Percentiles rank a stretch among this genome's conserved stretches.
These are phyloP conservation scores for Yamadazyma sp. DNA, from an alignment of 805 yeast species.

Conservation along the genomic window DNA sequence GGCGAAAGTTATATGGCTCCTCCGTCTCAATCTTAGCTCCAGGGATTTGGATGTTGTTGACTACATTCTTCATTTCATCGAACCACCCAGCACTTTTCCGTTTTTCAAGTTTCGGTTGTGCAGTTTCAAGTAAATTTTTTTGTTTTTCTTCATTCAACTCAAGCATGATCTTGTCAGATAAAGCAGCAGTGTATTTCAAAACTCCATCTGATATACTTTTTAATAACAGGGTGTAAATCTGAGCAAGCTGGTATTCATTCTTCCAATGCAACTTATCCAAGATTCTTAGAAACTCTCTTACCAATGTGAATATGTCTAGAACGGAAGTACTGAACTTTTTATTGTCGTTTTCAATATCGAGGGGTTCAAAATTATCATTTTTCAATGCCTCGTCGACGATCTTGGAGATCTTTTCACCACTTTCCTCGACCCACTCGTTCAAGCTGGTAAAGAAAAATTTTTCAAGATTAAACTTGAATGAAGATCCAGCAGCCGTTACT, in stretches of 20 bases:
- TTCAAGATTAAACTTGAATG: slow-evolving; percentile 58
- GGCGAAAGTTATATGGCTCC: slow-evolving; percentile 58
- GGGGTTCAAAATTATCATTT: slow-evolving; percentile 56
- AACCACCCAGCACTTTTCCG: slow-evolving; percentile 41
- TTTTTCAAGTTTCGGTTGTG: slow-evolving; percentile 19
- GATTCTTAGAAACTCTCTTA: slow-evolving; percentile 57
- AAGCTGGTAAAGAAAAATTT: slow-evolving; percentile 45
- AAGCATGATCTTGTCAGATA: slow-evolving; percentile 35
- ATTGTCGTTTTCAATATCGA: slow-evolving; percentile 42
- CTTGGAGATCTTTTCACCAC: slow-evolving; percentile 44
- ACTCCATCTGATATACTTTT: slow-evolving; percentile 64
- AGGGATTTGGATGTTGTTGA: slow-evolving; percentile 36
- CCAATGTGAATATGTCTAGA: slow-evolving; percentile 62
- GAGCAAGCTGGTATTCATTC: slow-evolving; percentile 60
- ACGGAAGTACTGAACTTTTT: slow-evolving; percentile 60
- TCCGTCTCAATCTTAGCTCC: slow-evolving; percentile 30
- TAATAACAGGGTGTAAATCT: slow-evolving; percentile 57
- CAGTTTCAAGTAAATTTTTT: slow-evolving; percentile 15
- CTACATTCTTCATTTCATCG: slow-evolving; percentile 53
- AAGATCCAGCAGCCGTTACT: slow-evolving; percentile 37
- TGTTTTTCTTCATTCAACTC: slow-evolving; percentile 42
- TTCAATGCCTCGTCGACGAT: slow-evolving; percentile 56
- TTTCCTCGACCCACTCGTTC: slow-evolving; percentile 41
- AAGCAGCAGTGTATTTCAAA: slow-evolving; percentile 46
- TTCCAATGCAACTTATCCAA: slow-evolving; percentile 65